phyloP scores from a whole-genome alignment of 495 filamentous ascomycete species.

The Neurospora sp. region DNA sequence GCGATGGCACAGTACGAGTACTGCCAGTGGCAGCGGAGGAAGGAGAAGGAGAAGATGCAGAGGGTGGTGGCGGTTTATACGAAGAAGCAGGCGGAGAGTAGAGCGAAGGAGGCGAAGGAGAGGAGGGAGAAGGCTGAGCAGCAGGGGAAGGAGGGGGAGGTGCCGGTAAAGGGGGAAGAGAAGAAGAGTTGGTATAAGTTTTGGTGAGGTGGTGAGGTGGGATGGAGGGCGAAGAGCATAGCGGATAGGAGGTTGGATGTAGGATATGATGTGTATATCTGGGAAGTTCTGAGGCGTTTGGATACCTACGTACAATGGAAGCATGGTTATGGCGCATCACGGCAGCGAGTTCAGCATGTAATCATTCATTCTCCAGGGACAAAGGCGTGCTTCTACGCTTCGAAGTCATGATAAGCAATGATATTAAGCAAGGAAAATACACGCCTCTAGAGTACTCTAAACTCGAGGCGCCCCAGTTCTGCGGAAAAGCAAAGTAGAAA shows the following conservation, averaged over 20 bases:
- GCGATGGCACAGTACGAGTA: slow-evolving; percentile 66
- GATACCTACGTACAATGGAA: background rate
- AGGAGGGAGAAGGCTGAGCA: slow-evolving; percentile 33
- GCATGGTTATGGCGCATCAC: background rate
- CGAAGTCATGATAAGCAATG: background rate
- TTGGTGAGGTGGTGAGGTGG: slow-evolving; percentile 29
- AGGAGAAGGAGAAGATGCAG: slow-evolving; percentile 71
- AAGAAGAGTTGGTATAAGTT: slow-evolving; percentile 39
- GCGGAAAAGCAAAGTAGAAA: background rate
- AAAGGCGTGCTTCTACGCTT: background rate
- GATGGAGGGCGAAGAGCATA: background rate
- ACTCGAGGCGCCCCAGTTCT: background rate
- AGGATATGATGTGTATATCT: background rate
- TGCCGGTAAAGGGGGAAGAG: slow-evolving; percentile 18
- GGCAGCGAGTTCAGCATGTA: background rate
- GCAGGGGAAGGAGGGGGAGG: slow-evolving; percentile 39
- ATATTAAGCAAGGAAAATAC: background rate
- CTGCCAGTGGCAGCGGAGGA: slow-evolving; percentile 59
- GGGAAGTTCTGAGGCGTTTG: background rate
- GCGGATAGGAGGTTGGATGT: background rate
- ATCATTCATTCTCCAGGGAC: background rate
- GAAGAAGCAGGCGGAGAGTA: slow-evolving; percentile 47
- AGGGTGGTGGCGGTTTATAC: slow-evolving; percentile 73
- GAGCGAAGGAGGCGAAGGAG: slow-evolving; percentile 30
- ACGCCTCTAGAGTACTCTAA: background rate